phyloP scores from a whole-genome alignment of 202 grass and related monocot genomes.

The Eragrostis tef region DNA sequence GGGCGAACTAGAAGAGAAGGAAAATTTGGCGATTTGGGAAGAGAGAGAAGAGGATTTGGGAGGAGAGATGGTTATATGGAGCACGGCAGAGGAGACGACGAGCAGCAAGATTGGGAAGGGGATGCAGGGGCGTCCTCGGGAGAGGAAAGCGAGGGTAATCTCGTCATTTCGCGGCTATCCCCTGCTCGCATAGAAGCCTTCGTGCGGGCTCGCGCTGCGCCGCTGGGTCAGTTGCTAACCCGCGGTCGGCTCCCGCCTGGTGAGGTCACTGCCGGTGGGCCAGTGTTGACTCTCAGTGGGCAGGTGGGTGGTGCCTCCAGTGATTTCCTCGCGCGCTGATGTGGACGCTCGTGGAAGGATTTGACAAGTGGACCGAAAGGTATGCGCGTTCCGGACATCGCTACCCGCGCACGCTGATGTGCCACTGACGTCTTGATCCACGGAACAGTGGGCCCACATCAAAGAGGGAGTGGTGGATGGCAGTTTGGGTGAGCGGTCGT shows the following conservation, averaged over 20 bases:
- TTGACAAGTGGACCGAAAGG: slow-evolving; percentile 25
- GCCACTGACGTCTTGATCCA: not conserved
- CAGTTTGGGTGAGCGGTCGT: slow-evolving; percentile 20
- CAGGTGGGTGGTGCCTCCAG: slow-evolving; percentile 23
- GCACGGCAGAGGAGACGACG: slow-evolving; percentile 36
- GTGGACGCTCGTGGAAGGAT: slow-evolving; percentile 26
- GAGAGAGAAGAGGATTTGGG: slow-evolving; percentile 35
- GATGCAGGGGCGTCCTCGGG: slow-evolving; percentile 41
- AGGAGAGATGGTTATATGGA: slow-evolving; percentile 55
- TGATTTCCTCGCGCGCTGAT: slow-evolving; percentile 30
- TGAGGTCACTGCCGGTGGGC: slow-evolving; percentile 23
- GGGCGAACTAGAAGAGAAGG: slow-evolving; percentile 29
- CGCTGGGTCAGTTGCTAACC: slow-evolving; percentile 13
- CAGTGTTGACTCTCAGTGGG: slow-evolving; percentile 20
- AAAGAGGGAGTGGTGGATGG: not conserved
- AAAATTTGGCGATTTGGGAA: slow-evolving; percentile 42
- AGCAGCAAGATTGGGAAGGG: slow-evolving; percentile 35
- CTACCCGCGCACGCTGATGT: not conserved
- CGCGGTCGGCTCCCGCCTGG: not conserved
- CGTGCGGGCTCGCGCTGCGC: slow-evolving; percentile 22
- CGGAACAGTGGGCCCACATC: not conserved
- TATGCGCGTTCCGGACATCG: too few relatives aligned
- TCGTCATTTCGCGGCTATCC: slow-evolving; percentile 31
- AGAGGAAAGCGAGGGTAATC: slow-evolving; percentile 45
- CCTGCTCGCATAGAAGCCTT: slow-evolving; percentile 20